These are phyloP conservation scores for Fomitopsis pinicola DNA, from an alignment of 1,284 basidiomycete species.

Conservation along the genomic window DNA sequence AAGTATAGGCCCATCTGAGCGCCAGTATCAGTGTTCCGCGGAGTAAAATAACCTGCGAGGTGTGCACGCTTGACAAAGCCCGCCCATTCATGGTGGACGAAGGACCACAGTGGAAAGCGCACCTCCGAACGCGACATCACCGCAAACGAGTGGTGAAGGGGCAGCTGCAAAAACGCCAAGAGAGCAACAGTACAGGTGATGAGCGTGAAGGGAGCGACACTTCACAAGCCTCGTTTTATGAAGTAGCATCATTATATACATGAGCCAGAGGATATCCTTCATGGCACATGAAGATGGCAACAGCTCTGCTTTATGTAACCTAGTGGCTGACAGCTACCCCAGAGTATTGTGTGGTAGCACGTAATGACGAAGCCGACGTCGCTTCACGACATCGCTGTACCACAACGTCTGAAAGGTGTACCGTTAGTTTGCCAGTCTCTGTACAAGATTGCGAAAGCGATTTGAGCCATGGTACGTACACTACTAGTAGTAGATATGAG, in stretches of 20 bases:
- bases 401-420: no score
- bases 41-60: slow-evolving; percentile 57
- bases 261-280: background rate
- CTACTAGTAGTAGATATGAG: no score
- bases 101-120: slow-evolving; percentile 61
- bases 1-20: slow-evolving; percentile 48
- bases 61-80: slow-evolving; percentile 62
- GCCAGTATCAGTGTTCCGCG: slow-evolving; percentile 33
- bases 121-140: slow-evolving; percentile 61
- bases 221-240: background rate
- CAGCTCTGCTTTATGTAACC: no score
- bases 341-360: no score
- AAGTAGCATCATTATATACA: background rate
- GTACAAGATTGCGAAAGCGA: no score
- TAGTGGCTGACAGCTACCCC: no score
- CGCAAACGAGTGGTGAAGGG: slow-evolving; percentile 23
- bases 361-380: no score
- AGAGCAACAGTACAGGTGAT: background rate
- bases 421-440: no score
- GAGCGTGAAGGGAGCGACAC: background rate
- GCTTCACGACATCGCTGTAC: background rate
- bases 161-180: background rate
- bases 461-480: no score
- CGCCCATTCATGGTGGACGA: slow-evolving; percentile 76
- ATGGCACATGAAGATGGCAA: background rate